Conservation (phyloP, 2,329 filamentous ascomycete species). For the Fusarium odoratissimum region DNA sequence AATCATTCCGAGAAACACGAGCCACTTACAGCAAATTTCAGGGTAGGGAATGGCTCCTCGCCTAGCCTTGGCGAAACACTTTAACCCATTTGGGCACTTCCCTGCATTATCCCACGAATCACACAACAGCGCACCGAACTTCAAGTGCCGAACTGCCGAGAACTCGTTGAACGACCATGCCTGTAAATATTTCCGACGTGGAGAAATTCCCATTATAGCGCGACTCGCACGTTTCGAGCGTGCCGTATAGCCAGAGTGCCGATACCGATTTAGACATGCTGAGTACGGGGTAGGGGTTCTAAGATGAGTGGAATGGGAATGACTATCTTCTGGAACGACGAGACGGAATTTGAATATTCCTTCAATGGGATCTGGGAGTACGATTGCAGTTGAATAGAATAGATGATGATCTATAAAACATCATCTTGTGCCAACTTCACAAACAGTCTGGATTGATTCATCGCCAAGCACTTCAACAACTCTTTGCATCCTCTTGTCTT, state of each 20-base stretch:
- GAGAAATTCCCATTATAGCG: not conserved
- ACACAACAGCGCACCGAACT: not conserved
- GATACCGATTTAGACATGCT: not conserved
- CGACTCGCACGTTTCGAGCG: not conserved
- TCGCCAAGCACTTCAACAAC: accelerated
- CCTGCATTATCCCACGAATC: not conserved
- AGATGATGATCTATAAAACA: not conserved
- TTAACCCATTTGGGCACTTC: not conserved
- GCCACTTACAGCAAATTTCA: not conserved
- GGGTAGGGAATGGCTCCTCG: not conserved
- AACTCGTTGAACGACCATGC: not conserved
- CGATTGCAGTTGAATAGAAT: accelerated
- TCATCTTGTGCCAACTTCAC: not conserved
- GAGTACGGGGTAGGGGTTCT: not conserved
- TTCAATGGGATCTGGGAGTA: accelerated
- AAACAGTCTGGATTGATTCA: accelerated
- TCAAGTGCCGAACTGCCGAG: not conserved
- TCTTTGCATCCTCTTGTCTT: accelerated
- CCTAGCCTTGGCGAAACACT: not conserved
- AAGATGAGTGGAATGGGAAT: not conserved
- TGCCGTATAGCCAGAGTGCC: not conserved
- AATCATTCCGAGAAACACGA: not conserved
- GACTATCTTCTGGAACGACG: not conserved
- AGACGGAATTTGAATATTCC: not conserved
- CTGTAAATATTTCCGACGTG: not conserved